Evolutionary conservation across 1,284 basidiomycete genomes (phyloP), one percentile per base, ranked within the genome.

Genomic region (Rhodotorula sp.): DNA sequence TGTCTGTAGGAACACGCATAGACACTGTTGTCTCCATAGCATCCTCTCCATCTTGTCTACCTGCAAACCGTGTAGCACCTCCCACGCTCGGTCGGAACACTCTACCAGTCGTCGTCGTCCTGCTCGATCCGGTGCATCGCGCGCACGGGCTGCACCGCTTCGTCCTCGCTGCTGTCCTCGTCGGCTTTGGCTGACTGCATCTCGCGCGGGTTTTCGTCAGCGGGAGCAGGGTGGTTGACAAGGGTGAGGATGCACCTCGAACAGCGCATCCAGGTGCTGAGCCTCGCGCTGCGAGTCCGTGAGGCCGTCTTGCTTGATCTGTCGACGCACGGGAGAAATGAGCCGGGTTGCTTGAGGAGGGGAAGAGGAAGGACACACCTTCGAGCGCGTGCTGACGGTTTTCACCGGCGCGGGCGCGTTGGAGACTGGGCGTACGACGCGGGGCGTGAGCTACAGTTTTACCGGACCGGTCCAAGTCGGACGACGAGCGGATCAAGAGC

Each of bases 251-350:
- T 66, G 34, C 50, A 66, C 72, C 41, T 75, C 55, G 70, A 76
- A 78, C 27, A 79, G 62, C 22, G 61, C 66, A 41, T 77, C 78
- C 54, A 79, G 63, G 51, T 77, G 76, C 46, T 64, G 59, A 44
- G 75, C 32, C 29, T 71, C 70, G 25, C 71, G 70, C 70, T 78
- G 75, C 39, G 69, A 71, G 36, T 78, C 78, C 0, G 78, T 76
- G n/a, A 75, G 27, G 27, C 69, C 71, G 22, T 68, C 66, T 25
- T 70, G 61, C 44, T 64, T 69, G 64, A 75, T 73, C 74, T 73
- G 46, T 9, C 22, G 8, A 36, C 4, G 17, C 6, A 8, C 0
- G 8, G 7, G 25, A 27, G 6, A 9, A 10, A 1, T 25, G 50
- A 41, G 41, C 36, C 41, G 29, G n/a, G 6, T 15, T 6, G 19